phyloP scores from a whole-genome alignment of 2,329 filamentous ascomycete species.

The Fusarium secorum region DNA sequence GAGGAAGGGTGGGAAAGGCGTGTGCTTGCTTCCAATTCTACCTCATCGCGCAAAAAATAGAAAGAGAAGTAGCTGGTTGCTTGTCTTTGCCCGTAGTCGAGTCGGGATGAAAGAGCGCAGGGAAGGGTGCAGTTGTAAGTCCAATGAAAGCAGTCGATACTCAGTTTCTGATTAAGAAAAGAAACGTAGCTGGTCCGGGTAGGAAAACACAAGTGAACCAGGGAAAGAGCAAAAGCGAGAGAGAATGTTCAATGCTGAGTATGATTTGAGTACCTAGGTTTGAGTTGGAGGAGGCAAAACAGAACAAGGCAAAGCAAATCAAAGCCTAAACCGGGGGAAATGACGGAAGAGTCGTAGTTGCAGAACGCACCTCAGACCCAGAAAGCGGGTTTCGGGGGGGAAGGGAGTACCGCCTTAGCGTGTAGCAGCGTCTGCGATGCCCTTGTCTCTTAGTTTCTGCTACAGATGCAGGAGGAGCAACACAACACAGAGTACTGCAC shows the following conservation, averaged over 20 bases:
- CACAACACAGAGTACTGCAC: background rate
- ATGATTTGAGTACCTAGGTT: background rate
- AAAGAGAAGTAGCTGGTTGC: conserved; percentile 8
- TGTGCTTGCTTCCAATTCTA: conserved; percentile 29
- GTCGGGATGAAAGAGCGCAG: conserved; percentile 8
- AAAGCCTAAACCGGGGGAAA: conserved; percentile 21
- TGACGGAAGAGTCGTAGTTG: conserved; percentile 33
- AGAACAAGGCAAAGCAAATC: conserved; percentile 19
- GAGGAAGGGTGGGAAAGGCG: conserved; percentile 3
- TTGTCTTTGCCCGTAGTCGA: conserved; percentile 5
- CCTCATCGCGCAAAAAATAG: conserved; percentile 22
- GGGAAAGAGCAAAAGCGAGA: conserved; percentile 7
- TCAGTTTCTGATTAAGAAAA: background rate
- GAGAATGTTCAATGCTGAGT: background rate
- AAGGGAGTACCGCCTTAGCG: conserved; percentile 16
- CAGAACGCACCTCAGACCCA: conserved; percentile 20
- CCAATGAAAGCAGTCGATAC: background rate
- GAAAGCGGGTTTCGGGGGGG: conserved; percentile 36
- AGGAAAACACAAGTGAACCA: conserved; percentile 5
- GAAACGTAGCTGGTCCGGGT: background rate
- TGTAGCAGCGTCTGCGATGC: conserved; percentile 26
- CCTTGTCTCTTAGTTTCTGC: conserved; percentile 13
- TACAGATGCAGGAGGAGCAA: background rate
- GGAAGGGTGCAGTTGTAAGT: background rate
- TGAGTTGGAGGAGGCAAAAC: conserved; percentile 29